Percentiles rank a stretch among this genome's conserved stretches.
Evolutionary conservation across 495 filamentous ascomycete genomes (phyloP).

Genomic region (Neurospora sp.): DNA sequence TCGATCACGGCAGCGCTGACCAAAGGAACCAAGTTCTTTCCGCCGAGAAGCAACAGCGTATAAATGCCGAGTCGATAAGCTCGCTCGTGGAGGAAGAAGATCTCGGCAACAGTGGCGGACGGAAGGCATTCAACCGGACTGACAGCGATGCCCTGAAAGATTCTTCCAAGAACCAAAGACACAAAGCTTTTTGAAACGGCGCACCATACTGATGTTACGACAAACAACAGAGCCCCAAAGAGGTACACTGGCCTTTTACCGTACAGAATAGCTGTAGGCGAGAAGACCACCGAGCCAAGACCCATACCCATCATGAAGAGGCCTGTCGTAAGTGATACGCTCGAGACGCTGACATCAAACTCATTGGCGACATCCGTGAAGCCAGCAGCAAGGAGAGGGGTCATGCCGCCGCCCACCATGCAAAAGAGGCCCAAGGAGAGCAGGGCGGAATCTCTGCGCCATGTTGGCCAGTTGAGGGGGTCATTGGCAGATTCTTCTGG

Average conservation of each 20-base stretch:
- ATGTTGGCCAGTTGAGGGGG: conserved; percentile 83
- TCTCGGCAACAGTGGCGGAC: conserved; percentile 90
- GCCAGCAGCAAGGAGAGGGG: conserved; percentile 80
- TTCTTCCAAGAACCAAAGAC: conserved; percentile 70
- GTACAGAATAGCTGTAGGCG: conserved; percentile 82
- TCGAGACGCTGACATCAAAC: conserved; percentile 59
- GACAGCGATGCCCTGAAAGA: conserved; percentile 81
- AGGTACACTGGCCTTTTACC: conserved; percentile 93
- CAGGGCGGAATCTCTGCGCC: conserved; percentile 73
- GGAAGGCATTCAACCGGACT: conserved; percentile 91
- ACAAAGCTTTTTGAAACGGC: conserved; percentile 69
- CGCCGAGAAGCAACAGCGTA: conserved; percentile 77
- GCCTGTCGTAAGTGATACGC: conserved; percentile 83
- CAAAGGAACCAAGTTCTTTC: conserved; percentile 86
- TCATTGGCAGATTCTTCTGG: conserved; percentile 88
- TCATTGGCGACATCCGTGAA: conserved; percentile 68
- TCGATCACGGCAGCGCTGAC: conserved; percentile 82
- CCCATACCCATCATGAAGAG: conserved; percentile 94
- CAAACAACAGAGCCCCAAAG: conserved; percentile 62
- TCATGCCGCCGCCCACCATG: conserved; percentile 89
- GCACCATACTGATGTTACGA: conserved; percentile 76
- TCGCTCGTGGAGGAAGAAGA: conserved; percentile 91
- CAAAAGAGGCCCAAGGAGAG: conserved; percentile 84
- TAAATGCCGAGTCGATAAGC: conserved; percentile 96
- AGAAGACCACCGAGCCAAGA: conserved; percentile 70